phyloP scores from a whole-genome alignment of 768 basidiomycete genomes.

The Rickenella mellea region DNA sequence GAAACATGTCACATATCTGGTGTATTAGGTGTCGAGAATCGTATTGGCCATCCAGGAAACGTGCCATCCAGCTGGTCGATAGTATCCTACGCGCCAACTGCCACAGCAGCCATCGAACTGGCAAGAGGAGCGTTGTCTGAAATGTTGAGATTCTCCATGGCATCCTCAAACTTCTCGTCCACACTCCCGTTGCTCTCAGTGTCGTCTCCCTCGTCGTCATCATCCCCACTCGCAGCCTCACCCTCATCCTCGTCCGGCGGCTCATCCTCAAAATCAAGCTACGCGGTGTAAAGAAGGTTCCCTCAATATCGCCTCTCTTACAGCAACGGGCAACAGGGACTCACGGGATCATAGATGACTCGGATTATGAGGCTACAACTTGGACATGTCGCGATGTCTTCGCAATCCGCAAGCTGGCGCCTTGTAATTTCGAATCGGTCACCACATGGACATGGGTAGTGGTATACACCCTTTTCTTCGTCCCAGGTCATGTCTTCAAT shows the following conservation, averaged over 20 bases:
- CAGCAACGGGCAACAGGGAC: conserved; percentile 20
- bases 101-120: too few relatives aligned
- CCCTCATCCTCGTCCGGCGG: conserved; percentile 36
- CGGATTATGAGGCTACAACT: conserved; percentile 91
- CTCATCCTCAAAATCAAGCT: conserved; percentile 85
- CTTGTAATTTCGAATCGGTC: conserved; percentile 95
- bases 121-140: conserved; percentile 14
- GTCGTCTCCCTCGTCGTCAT: conserved; percentile 29
- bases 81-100: too few relatives aligned
- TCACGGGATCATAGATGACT: conserved; percentile 89
- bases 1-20: too few relatives aligned
- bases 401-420: conserved; percentile 75
- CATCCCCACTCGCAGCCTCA: conserved; percentile 24
- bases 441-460: conserved; percentile 97
- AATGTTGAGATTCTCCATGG: conserved; percentile 54
- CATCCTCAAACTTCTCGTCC: conserved; percentile 50
- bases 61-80: too few relatives aligned
- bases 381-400: conserved; percentile 93
- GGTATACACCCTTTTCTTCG: conserved; percentile 68
- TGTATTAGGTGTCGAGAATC: too few relatives aligned
- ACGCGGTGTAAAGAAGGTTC: conserved; percentile 3
- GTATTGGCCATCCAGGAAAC: too few relatives aligned
- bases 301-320: conserved; percentile 1
- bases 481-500: conserved; percentile 97
- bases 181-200: conserved; percentile 27